Base-by-base conservation (phyloP, 441 rosid genomes). In the Corymbia calophylla region DNA sequence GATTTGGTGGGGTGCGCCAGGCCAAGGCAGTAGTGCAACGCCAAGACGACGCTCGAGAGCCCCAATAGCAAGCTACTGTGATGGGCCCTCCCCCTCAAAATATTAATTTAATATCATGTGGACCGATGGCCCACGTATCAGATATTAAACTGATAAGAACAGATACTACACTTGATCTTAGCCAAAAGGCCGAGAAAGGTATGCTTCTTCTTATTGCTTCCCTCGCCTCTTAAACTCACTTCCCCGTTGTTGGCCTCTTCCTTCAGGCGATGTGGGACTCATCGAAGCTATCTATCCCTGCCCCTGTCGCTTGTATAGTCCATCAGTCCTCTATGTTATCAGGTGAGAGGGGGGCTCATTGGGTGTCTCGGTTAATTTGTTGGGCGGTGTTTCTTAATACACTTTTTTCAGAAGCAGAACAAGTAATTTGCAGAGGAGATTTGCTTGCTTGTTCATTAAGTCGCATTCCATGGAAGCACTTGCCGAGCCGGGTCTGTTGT, bases 191-290 rank as follows among this genome's bases (percentile, higher is more conserved):
- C 88, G 88, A 87, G 88, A 87, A 87, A 87, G 88, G 88, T 87
- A 87, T 87, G 82, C 13, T 7, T 31, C 0, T 1, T 3, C 0
- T 0, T 0, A 0, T 0, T 0, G 6, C 16, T 0, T 73, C 8
- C 3, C 18, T 73, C 6, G n/a, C 9, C 0, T 73, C n/a, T 73
- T 39, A 39, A 3, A 39, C 9, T 23, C 4, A 5, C 0, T 3
- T 6, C 9, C 10, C 0, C 15, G 29, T 39, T 39, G 10, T 23
- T 6, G 11, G 16, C 84, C n/a, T 23, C n/a, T 12, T 77, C n/a
- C 0, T 2, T 0, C 16, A 23, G 14, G 15, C 29, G n/a, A 77
- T 77, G 84, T 44, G 84, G 84, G 84, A 77, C 84, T 21, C 2
- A 73, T 21, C 5, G 39, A 44, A 73, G 49, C 49, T 73, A 15